A percentile compares a stretch with the other conserved stretches of the same genome.
Conservation (phyloP, 2,329 filamentous ascomycete genomes). For the Pestalotiopsis sp. region DNA sequence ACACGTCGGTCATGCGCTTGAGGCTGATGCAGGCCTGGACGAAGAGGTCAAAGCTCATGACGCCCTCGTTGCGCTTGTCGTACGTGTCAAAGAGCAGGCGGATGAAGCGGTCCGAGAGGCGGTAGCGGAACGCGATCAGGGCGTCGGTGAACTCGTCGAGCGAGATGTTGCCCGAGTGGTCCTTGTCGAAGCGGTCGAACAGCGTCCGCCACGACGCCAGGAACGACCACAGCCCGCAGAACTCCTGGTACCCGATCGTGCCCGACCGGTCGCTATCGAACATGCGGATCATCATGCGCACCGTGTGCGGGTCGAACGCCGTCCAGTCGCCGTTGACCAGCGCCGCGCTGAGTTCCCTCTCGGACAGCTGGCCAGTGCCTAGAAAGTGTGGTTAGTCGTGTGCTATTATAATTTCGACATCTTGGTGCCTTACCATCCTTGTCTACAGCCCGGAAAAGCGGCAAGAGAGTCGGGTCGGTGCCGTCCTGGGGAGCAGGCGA, state of each 20-base stretch:
- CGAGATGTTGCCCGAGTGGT: slow-evolving; percentile 84
- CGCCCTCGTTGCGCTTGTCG: slow-evolving; percentile 72
- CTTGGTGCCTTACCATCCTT: slow-evolving; percentile 65
- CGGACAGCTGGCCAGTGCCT: slow-evolving; percentile 81
- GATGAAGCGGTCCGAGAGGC: slow-evolving; percentile 82
- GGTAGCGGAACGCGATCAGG: slow-evolving; percentile 90
- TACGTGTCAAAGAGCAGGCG: slow-evolving; percentile 85
- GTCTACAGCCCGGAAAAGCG: slow-evolving; percentile 89
- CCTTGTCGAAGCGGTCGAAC: slow-evolving; percentile 93
- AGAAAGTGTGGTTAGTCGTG: slow-evolving; percentile 11
- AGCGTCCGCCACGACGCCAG: slow-evolving; percentile 90
- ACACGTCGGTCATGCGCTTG: slow-evolving; percentile 98
- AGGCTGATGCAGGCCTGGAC: slow-evolving; percentile 96
- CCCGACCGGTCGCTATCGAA: slow-evolving; percentile 92
- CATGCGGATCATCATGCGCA: slow-evolving; percentile 99
- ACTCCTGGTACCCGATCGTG: slow-evolving; percentile 92
- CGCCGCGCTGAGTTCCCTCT: slow-evolving; percentile 83
- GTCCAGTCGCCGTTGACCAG: slow-evolving; percentile 97
- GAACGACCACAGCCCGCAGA: slow-evolving; percentile 95
- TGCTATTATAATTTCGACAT: background rate
- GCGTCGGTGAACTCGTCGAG: slow-evolving; percentile 88
- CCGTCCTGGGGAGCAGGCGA: slow-evolving; percentile 59
- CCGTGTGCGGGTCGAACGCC: slow-evolving; percentile 89
- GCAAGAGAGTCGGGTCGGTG: slow-evolving; percentile 75
- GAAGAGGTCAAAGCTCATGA: slow-evolving; percentile 92